phyloP scores from a whole-genome alignment of 108 stramenopile genomes.

The Cyclotella atomus region DNA sequence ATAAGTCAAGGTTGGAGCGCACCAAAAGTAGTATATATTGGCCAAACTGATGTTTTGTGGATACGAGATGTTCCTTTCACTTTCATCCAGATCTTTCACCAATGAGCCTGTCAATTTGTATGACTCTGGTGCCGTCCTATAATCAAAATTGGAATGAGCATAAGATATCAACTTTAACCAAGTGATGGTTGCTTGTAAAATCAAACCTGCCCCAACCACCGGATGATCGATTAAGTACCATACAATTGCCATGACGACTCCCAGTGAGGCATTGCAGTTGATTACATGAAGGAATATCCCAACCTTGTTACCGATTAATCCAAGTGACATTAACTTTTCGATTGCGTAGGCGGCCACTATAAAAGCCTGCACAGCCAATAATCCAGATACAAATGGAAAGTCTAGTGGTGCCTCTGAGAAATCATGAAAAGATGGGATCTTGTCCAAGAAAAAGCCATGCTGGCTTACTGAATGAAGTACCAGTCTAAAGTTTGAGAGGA shows the following conservation, averaged over 20 bases:
- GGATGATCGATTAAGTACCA: slow-evolving; percentile 75
- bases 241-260: slow-evolving; percentile 57
- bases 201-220: slow-evolving; percentile 57
- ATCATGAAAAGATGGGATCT: slow-evolving; percentile 20
- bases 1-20: slow-evolving; percentile 87
- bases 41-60: slow-evolving; percentile 73
- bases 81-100: slow-evolving; percentile 67
- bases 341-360: slow-evolving; percentile 62
- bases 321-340: slow-evolving; percentile 57
- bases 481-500: slow-evolving; percentile 78
- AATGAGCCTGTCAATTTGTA: slow-evolving; percentile 53
- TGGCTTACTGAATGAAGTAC: slow-evolving; percentile 59
- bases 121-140: slow-evolving; percentile 45
- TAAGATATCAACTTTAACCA: slow-evolving; percentile 89
- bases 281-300: slow-evolving; percentile 71
- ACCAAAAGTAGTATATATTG: slow-evolving; percentile 89
- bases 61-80: slow-evolving; percentile 51
- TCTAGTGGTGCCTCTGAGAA: slow-evolving; percentile 49
- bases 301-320: slow-evolving; percentile 41
- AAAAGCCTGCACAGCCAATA: slow-evolving; percentile 59
- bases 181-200: slow-evolving; percentile 63
- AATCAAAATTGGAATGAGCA: slow-evolving; percentile 78
- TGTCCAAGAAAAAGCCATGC: slow-evolving; percentile 69
- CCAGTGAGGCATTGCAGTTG: slow-evolving; percentile 64
- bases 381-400: slow-evolving; percentile 66